A percentile compares a stretch with the other conserved stretches of the same genome.
Conservation (phyloP, 2,329 filamentous ascomycete species). For the Tolypocladium album region DNA sequence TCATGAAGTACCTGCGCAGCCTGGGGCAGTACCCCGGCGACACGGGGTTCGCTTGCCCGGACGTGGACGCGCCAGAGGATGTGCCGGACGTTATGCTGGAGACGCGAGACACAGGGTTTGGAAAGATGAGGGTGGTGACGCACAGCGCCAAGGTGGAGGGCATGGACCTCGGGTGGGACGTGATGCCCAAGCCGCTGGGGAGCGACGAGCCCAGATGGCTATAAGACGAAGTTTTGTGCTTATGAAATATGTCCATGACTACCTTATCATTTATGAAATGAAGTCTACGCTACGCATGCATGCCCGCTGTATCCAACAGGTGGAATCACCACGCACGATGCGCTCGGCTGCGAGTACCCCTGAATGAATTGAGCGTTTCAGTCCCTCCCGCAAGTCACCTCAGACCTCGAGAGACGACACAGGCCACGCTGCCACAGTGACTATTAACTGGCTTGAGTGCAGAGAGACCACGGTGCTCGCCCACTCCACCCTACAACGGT, state of each 20-base stretch:
- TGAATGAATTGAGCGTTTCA: no score
- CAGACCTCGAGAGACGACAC: no score
- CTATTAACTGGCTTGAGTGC: no score
- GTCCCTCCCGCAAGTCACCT: no score
- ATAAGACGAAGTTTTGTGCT: background rate
- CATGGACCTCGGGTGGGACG: background rate
- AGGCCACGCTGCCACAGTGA: no score
- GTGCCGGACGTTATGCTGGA: background rate
- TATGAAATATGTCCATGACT: background rate
- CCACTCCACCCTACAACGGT: no score
- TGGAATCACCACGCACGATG: background rate
- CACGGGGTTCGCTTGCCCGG: background rate
- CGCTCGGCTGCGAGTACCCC: no score
- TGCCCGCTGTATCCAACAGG: background rate
- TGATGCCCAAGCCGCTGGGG: background rate
- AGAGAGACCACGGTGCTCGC: no score
- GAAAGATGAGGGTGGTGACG: background rate
- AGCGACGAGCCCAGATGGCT: background rate
- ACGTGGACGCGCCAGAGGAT: background rate
- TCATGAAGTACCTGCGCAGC: background rate
- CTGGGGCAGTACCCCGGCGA: background rate
- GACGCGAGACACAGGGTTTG: background rate
- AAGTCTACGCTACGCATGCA: background rate
- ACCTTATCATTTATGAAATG: background rate
- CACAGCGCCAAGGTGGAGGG: background rate